Evolutionary conservation across 2,329 filamentous ascomycete species (phyloP).

Genomic region (Macrophomina tecta): DNA sequence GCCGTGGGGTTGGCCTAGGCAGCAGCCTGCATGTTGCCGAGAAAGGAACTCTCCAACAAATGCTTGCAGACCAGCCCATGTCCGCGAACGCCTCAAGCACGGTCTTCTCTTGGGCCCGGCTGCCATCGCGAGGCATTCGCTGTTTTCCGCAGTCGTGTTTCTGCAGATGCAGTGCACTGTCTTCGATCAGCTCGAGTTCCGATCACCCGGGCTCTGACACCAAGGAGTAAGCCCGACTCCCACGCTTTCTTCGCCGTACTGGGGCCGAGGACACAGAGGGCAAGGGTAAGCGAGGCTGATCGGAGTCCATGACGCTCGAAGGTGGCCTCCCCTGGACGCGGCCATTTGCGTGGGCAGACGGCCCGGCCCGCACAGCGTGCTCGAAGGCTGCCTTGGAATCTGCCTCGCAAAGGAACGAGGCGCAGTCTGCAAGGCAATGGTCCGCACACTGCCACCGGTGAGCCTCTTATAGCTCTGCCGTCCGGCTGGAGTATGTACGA

Average conservation of each 20-base stretch:
- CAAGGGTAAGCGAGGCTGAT: constrained; percentile 19
- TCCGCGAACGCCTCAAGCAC: background rate
- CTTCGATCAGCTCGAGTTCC: background rate
- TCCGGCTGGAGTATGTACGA: background rate
- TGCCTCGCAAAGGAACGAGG: constrained; percentile 3
- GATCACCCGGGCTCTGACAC: background rate
- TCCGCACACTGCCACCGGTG: constrained; percentile 9
- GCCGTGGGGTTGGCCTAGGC: background rate
- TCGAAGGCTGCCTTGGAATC: constrained; percentile 12
- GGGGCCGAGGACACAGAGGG: background rate
- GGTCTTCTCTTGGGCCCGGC: background rate
- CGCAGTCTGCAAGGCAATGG: constrained; percentile 7
- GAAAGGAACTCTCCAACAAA: background rate
- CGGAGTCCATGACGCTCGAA: background rate
- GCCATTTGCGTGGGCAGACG: background rate
- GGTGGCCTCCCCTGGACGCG: background rate
- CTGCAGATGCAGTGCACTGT: background rate
- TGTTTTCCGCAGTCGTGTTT: background rate
- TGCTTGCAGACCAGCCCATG: background rate
- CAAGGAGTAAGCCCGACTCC: background rate
- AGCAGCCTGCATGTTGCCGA: constrained; percentile 17
- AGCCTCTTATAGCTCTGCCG: constrained; percentile 4
- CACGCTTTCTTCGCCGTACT: too few species aligned
- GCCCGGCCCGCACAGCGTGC: constrained; percentile 6
- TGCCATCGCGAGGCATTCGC: background rate